Evolutionary conservation across 1,139 yeast species (phyloP), one percentile per base, ranked within the genome.

Genomic region (Debaryomyces robertsiae): DNA sequence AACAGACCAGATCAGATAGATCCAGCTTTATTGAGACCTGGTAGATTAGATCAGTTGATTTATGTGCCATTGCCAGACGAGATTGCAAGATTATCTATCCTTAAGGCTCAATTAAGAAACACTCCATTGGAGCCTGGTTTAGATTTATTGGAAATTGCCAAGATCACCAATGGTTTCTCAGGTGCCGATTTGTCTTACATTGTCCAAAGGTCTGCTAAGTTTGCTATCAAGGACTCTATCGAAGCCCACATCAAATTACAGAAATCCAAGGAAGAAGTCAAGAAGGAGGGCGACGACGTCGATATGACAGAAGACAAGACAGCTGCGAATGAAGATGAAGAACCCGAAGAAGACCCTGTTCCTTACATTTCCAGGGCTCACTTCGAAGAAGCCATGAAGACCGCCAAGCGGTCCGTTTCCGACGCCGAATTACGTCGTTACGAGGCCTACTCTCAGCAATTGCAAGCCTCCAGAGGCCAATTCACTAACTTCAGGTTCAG

Each of bases 1-100:
- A 93, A 93, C 70, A 84, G 98, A 77, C 98, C 98, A 31, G 97
- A 91, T 66, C 98, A 93, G 73, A 93, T 93, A 54, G 99, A 93
- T 63, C 98, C 98, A 19, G 99, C 99, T 29, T 81, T 93, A 58
- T 77, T 94, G 69, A 90, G 99, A 77, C 99, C 99, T 15, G 99
- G 99, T 58, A 88, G 99, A 79, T 83, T 93, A 60, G 99, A 93
- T 69, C 98, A 94, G 75, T 81, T 93, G 72, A 93, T 93, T 58
- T 93, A 94, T 61, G 98, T 94, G 53, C 98, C 98, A 65, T 81
- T 94, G 65, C 99, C 99, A 47, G 98, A 93, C 66, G 96, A 88
- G 67, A 75, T 71, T 42, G 98, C 96, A 25, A 87, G 99, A 74
- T 73, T 90, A 58, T 89, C 97, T 11, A 94, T 93, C 61, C 79